These are phyloP conservation scores for Alternaria sp. DNA, from an alignment of 2,329 filamentous ascomycete species.

Conservation along the genomic window DNA sequence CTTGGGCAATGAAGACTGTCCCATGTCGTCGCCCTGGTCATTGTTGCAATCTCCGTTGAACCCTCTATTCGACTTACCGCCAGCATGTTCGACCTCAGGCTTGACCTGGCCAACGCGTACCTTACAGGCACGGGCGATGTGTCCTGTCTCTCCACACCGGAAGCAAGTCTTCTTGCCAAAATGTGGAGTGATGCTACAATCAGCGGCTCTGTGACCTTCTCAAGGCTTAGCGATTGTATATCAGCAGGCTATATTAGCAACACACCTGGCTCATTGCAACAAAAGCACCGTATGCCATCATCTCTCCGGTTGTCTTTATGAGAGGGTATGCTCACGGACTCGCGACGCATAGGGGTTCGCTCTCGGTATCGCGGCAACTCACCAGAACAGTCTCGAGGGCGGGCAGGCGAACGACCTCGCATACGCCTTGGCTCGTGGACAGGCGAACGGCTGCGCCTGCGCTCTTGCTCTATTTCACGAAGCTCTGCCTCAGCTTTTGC, in stretches of 20 bases:
- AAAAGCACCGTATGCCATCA: neutral
- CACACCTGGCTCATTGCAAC: neutral
- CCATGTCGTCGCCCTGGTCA: neutral
- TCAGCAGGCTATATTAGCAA: neutral
- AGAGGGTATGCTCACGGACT: neutral
- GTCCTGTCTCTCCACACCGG: neutral
- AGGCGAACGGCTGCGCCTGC: constrained; percentile 9
- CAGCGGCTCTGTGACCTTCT: neutral
- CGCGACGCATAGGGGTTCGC: neutral
- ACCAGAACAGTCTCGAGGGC: neutral
- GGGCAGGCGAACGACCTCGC: constrained; percentile 10
- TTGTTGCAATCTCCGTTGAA: neutral
- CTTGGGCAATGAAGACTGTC: neutral
- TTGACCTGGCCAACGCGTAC: neutral
- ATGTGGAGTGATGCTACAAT: neutral
- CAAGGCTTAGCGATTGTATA: neutral
- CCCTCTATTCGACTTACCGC: neutral
- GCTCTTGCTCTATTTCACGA: neutral
- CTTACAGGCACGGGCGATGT: neutral
- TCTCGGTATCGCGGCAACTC: neutral
- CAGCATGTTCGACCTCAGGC: neutral
- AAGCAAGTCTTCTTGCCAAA: neutral
- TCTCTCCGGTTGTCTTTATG: neutral
- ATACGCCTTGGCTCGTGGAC: neutral
- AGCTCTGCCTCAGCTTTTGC: neutral